Percentiles rank a stretch among this genome's conserved stretches.
Conservation (phyloP, 2,329 filamentous ascomycete species). For the Penicillium occitanis region DNA sequence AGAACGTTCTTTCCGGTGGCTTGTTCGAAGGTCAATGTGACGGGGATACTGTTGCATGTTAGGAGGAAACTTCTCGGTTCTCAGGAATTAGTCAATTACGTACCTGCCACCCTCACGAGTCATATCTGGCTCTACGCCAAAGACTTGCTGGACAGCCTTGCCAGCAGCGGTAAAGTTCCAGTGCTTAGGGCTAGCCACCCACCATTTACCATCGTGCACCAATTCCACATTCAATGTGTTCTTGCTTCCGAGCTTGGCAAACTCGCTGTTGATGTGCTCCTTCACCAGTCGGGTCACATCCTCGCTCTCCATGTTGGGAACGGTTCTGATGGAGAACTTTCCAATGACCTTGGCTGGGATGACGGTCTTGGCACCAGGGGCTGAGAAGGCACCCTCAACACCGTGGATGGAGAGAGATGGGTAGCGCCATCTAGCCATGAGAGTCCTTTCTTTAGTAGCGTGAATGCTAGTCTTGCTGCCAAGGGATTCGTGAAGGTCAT, state of each 20-base stretch:
- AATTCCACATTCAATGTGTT: constrained; percentile 80
- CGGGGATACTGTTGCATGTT: constrained; percentile 69
- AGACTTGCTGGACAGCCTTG: constrained; percentile 96
- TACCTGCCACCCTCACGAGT: constrained; percentile 91
- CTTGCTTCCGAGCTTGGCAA: constrained; percentile 85
- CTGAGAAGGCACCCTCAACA: constrained; percentile 90
- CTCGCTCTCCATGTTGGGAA: constrained; percentile 94
- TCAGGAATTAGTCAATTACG: constrained; percentile 29
- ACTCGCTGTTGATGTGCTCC: constrained; percentile 79
- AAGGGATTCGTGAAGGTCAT: constrained; percentile 86
- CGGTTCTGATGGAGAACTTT: constrained; percentile 97
- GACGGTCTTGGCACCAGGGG: constrained; percentile 93
- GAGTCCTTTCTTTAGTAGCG: constrained; percentile 82
- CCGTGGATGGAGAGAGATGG: constrained; percentile 94
- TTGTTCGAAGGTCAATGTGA: constrained; percentile 95
- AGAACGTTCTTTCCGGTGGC: constrained; percentile 97
- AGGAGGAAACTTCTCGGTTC: not conserved
- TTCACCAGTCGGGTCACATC: constrained; percentile 83
- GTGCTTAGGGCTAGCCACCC: constrained; percentile 95
- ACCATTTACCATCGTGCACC: constrained; percentile 96
- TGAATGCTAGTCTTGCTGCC: constrained; percentile 86
- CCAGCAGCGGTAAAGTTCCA: constrained; percentile 96
- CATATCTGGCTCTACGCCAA: constrained; percentile 88
- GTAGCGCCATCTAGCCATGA: constrained; percentile 96
- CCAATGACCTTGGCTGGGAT: constrained; percentile 97